These are phyloP conservation scores for Aspergillus funiculosus DNA, from an alignment of 495 filamentous ascomycete genomes.

Conservation along the genomic window DNA sequence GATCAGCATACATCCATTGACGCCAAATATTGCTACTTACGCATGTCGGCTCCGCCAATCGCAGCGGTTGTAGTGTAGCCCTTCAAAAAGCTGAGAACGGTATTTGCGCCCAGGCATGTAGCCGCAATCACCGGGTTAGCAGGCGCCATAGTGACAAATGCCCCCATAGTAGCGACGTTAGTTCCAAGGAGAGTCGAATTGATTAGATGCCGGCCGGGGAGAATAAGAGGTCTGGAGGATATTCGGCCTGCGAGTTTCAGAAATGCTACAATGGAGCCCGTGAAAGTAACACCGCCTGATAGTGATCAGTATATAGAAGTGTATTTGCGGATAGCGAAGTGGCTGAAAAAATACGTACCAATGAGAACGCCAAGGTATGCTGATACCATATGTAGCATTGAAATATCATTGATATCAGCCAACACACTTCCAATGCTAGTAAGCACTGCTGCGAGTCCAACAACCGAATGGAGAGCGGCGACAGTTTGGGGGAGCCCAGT, in stretches of 20 bases:
- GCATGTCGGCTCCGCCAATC: constrained; percentile 84
- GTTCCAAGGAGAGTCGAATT: constrained; percentile 64
- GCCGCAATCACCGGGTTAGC: constrained; percentile 68
- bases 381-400: constrained; percentile 69
- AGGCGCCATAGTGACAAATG: constrained; percentile 70
- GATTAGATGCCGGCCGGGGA: constrained; percentile 63
- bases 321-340: not conserved
- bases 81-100: constrained; percentile 69
- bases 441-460: constrained; percentile 73
- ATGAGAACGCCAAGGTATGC: constrained; percentile 77
- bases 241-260: constrained; percentile 71
- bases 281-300: constrained; percentile 71
- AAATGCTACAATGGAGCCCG: constrained; percentile 76
- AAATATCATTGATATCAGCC: constrained; percentile 57
- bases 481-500: constrained; percentile 79
- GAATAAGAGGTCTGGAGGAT: constrained; percentile 62
- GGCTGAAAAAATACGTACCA: constrained; percentile 25
- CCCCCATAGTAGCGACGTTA: constrained; percentile 72
- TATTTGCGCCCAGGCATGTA: constrained; percentile 64
- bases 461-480: constrained; percentile 74
- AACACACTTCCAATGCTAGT: constrained; percentile 79
- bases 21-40: constrained; percentile 19
- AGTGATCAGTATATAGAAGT: not conserved
- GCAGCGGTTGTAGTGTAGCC: constrained; percentile 76
- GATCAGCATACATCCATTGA: constrained; percentile 2